Evolutionary conservation across 495 filamentous ascomycete species (phyloP), one percentile per base, ranked within the genome.

Genomic region (Penicillium soppii): DNA sequence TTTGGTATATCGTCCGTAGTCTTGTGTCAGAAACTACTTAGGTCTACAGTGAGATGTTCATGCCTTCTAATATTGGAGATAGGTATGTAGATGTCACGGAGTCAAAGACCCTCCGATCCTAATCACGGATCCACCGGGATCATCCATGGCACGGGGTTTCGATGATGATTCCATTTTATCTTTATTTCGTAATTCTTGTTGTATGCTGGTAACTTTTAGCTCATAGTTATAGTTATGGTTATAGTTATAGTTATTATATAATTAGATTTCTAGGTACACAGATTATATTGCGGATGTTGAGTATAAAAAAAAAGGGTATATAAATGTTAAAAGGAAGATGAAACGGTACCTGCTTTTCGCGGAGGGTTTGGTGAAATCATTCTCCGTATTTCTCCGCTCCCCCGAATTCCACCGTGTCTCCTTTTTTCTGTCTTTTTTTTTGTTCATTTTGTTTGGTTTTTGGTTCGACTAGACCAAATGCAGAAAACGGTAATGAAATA

Each of bases 111-210:
- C 43, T 36, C 30, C 30, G 44, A 19, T 47, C 32, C 44, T 15
- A 33, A 35, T 26, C 29, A 47, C 22, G 58, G 58, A 54, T 57
- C 58, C 58, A 61, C 54, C 13, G 20, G 46, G 50, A 63, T 63
- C 53, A 50, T 47, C 59, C 56, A 58, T 58, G 58, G 55, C 50
- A 57, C 53, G 43, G 50, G 19, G 38, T 45, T 12, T 61, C 54
- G 54, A 61, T 61, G 44, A 55, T 60, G 56, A 54, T 52, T 54
- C 40, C 44, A 59, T 43, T 55, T 46, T 29, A 32, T 38, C 45
- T 43, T 16, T 22, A 43, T 43, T 27, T 25, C 5, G 5, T 13
- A 4, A 6, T 5, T 27, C 23, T 25, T 41, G n/a, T n/a, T n/a
- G 25, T 27, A 4, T 5, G 9, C 25, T 12, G 29, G 29, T 32